Evolutionary conservation across 441 rosid genomes (phyloP).

Genomic region (Croton laevigatus): DNA sequence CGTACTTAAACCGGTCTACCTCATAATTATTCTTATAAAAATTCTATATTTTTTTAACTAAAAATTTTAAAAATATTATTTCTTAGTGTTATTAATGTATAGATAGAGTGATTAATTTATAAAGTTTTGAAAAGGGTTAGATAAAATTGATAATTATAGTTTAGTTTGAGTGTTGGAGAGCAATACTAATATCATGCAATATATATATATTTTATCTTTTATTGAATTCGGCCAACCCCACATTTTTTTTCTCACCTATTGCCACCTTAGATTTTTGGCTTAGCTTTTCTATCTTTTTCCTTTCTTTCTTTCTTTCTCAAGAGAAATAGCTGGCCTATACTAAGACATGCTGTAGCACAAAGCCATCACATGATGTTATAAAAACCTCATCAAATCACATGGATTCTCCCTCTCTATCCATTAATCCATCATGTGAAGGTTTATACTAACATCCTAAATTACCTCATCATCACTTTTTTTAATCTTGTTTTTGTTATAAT

Average conservation of each 20-base stretch:
- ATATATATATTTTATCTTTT: not conserved
- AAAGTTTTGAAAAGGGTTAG: too few relatives aligned
- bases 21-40: too few relatives aligned
- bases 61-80: too few relatives aligned
- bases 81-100: too few relatives aligned
- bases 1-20: too few relatives aligned
- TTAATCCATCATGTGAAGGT: conserved; percentile 7
- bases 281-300: not conserved
- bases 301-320: not conserved
- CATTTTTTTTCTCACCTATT: not conserved
- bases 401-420: not conserved
- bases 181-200: too few relatives aligned
- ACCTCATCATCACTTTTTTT: not conserved
- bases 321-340: conserved; percentile 2
- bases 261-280: not conserved
- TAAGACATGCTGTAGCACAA: conserved; percentile 6
- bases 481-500: too few relatives aligned
- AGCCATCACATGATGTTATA: conserved; percentile 11
- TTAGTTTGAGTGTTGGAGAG: too few relatives aligned
- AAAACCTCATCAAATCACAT: conserved; percentile 3
- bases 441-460: not conserved
- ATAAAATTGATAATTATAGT: too few relatives aligned
- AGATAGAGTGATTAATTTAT: too few relatives aligned
- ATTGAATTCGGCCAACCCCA: not conserved
- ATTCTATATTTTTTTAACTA: too few relatives aligned